A percentile compares a stretch with the other conserved stretches of the same genome.
phyloP scores from a whole-genome alignment of 768 basidiomycete genomes.

The Galerina sulciceps region DNA sequence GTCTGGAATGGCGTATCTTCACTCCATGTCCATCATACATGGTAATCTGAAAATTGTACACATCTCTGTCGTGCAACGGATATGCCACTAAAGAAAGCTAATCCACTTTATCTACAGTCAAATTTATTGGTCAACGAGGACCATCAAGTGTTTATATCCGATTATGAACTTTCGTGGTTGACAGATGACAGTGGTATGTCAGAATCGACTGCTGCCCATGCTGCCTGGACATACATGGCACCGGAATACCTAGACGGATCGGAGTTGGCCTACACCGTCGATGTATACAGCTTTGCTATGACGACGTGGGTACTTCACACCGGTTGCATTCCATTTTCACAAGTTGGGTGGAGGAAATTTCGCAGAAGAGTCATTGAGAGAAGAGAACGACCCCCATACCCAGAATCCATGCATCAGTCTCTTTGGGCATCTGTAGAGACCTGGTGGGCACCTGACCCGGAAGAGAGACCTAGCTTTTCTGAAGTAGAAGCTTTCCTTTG shows the following conservation, averaged over 20 bases:
- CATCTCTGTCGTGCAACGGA: neutral
- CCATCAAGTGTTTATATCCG: neutral
- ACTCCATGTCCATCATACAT: neutral
- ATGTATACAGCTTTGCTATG: slow-evolving; percentile 9
- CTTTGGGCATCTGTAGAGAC: neutral
- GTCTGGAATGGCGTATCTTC: slow-evolving; percentile 5
- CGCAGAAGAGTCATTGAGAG: neutral
- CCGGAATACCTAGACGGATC: slow-evolving; percentile 5
- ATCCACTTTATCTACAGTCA: neutral
- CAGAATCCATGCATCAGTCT: neutral
- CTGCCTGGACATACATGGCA: neutral
- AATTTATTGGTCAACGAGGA: neutral
- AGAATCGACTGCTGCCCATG: neutral
- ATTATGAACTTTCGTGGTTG: slow-evolving; percentile 5
- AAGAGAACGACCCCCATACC: slow-evolving; percentile 1
- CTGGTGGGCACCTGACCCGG: slow-evolving; percentile 6
- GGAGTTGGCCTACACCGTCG: neutral
- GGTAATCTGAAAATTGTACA: slow-evolving; percentile 2
- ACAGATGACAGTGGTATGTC: slow-evolving; percentile 1
- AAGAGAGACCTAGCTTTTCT: slow-evolving; percentile 4
- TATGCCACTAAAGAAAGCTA: too few relatives aligned
- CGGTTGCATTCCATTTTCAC: slow-evolving; percentile 2
- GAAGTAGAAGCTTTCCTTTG: slow-evolving; percentile 1
- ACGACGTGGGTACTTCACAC: slow-evolving; percentile 3
- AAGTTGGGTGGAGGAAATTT: neutral